Percentiles rank a stretch among this genome's conserved stretches.
phyloP scores from a whole-genome alignment of 2,329 filamentous ascomycete species.

The Paecilomyces variotii region DNA sequence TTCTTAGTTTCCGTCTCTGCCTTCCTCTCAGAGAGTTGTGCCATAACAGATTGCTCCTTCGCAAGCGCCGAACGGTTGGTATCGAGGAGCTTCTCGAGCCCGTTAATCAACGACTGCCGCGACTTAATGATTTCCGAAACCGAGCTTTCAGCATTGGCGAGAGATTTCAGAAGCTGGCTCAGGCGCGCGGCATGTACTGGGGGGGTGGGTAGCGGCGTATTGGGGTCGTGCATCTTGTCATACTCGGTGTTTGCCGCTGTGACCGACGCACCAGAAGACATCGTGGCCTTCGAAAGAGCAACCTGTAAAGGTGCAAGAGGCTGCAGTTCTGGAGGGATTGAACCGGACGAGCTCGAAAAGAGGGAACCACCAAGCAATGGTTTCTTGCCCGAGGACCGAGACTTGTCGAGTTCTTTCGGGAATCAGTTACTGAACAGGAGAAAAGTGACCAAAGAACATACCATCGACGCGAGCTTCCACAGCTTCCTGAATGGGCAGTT shows the following conservation, averaged over 20 bases:
- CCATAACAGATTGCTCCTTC: slow-evolving; percentile 59
- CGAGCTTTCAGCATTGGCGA: slow-evolving; percentile 81
- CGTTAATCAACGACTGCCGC: slow-evolving; percentile 66
- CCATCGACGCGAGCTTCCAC: slow-evolving; percentile 74
- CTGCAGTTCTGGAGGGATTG: slow-evolving; percentile 67
- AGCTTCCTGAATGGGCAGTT: slow-evolving; percentile 66
- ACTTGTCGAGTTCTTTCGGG: slow-evolving; percentile 47
- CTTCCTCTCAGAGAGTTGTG: slow-evolving; percentile 59
- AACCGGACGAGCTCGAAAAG: slow-evolving; percentile 51
- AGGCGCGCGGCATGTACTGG: slow-evolving; percentile 88
- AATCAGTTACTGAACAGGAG: slow-evolving; percentile 4
- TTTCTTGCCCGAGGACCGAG: slow-evolving; percentile 45
- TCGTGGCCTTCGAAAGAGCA: slow-evolving; percentile 62
- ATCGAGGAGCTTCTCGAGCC: slow-evolving; percentile 73
- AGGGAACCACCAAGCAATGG: slow-evolving; percentile 59
- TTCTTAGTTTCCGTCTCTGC: slow-evolving; percentile 71
- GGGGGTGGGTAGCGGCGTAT: slow-evolving; percentile 61
- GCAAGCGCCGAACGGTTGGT: slow-evolving; percentile 62
- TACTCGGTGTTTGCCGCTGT: slow-evolving; percentile 73
- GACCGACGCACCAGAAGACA: slow-evolving; percentile 58
- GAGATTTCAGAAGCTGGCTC: slow-evolving; percentile 77
- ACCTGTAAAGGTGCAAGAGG: slow-evolving; percentile 68
- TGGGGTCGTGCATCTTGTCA: slow-evolving; percentile 69
- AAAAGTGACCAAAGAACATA: slow-evolving; percentile 31
- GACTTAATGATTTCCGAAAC: slow-evolving; percentile 86